These are phyloP conservation scores for Diutina sp. DNA, from an alignment of 1,139 yeast species.

Conservation along the genomic window DNA sequence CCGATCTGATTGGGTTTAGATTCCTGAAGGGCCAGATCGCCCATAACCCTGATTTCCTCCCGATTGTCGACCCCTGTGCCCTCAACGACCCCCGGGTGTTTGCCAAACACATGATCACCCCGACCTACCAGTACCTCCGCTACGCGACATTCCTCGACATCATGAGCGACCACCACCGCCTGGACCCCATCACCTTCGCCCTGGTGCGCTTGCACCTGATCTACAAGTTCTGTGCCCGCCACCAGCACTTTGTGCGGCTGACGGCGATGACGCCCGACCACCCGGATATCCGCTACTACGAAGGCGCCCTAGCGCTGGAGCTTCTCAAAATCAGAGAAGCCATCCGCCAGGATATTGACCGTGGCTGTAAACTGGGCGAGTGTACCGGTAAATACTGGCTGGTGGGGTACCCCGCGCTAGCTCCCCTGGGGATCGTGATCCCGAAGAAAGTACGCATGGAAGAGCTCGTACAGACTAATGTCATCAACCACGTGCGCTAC, in stretches of 20 bases:
- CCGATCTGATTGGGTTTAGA: neutral
- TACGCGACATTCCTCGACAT: slow-evolving; percentile 22
- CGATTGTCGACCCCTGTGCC: slow-evolving; percentile 13
- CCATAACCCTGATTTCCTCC: slow-evolving; percentile 11
- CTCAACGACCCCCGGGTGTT: slow-evolving; percentile 16
- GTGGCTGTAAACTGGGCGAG: neutral
- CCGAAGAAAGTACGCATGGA: slow-evolving; percentile 8
- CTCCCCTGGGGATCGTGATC: neutral
- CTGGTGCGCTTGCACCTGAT: slow-evolving; percentile 25
- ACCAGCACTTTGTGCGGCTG: neutral
- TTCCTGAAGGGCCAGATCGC: neutral
- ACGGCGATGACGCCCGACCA: neutral
- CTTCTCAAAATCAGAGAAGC: slow-evolving; percentile 14
- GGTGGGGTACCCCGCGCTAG: neutral
- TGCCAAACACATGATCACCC: slow-evolving; percentile 13
- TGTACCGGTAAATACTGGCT: neutral
- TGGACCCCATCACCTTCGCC: slow-evolving; percentile 13
- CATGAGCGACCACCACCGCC: slow-evolving; percentile 18
- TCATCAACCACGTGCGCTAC: slow-evolving; percentile 26
- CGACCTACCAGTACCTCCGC: slow-evolving; percentile 21
- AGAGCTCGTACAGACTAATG: slow-evolving; percentile 26
- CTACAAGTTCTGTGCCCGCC: slow-evolving; percentile 18
- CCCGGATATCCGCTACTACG: slow-evolving; percentile 8
- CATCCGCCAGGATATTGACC: neutral
- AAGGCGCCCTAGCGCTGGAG: slow-evolving; percentile 21